Base-by-base conservation (phyloP, 768 basidiomycete genomes). In the Tricholoma hemisulphureum region DNA sequence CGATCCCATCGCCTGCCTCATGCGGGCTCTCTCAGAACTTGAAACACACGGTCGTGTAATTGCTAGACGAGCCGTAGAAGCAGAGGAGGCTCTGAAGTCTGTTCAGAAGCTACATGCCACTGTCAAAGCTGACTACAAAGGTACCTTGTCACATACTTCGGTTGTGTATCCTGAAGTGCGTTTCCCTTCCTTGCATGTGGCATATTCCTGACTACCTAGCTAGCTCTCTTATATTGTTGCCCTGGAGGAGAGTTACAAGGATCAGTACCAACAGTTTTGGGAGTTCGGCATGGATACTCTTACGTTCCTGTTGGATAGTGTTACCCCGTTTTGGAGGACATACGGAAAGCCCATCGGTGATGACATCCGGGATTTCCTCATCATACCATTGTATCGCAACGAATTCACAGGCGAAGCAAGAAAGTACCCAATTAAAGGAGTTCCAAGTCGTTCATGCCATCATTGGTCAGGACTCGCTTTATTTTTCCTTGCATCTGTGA, bases 261-360 rank as follows among this genome's bases (percentile, higher is more conserved):
- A 91, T 64, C 86, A 86, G 57, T 91, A 89, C 61, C 88, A 91
- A 62, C 87, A 89, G 61, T 70, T 92, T 53, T 92, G 89, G 89
- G 89, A 91, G 60, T 75, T 91, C 55, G 90, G 86, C 16, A 86
- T 91, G 81, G 87, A 90, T 57, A 85, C 84, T 0, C 75, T 91
- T 55, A 91, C 90, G 0, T 79, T 92, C 56, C 71, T 91, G 50
- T 77, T 92, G 43, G 89, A 91, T 64, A 86, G 83, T 2, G 85
- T 91, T 13, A 84, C 89, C 1, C 90, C 90, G 0, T 83, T 92
- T 65, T 91, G 90, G 90, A 78, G 89, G 60, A 88, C 80, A 31
- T 90, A 91, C 59, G 90, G 90, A 53, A 90, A 88, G 65, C 82
- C 83, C n/a, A 90, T 92, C 52, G 87, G 88, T 29, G 83, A 89